Base-by-base conservation (phyloP, 371 early-diverging fungal genomes). In the Zychaea mexicana region DNA sequence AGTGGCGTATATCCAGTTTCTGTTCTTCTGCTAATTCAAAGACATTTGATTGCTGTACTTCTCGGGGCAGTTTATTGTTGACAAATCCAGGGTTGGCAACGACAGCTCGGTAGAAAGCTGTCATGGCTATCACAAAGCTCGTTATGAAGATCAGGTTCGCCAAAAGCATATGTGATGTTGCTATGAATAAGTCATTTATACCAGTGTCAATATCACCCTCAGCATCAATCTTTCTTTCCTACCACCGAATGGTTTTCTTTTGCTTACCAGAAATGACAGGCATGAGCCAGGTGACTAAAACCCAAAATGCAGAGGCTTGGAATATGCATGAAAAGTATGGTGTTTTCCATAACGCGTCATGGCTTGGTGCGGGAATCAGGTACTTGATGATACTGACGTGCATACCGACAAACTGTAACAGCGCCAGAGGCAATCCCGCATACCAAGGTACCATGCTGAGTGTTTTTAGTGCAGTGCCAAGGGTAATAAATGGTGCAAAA, bases 281-380 rank as follows among this genome's bases (percentile, higher is more conserved):
- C 12, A 56, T 32, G 9, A 74, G 24, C 93, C 94, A 96, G 13
- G 86, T 82, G 7, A 87, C 49, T 3, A 85, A 69, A 1, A 89
- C 88, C 76, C 83, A 89, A 57, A 92, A 78, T 21, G 92, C 83
- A 2, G 94, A 90, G 0, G 93, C 83, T 70, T 94, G 95, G 61
- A 94, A 94, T 52, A 98, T 86, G 45, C 92, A 87, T 0, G 93
- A 89, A 59, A 90, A 85, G 64, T 92, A 94, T 1, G 98, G 96
- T 26, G 93, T 92, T 58, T 80, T 76, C 70, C 85, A 79, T 56
- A 96, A 71, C 13, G 86, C 84, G 63, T 78, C 79, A 28, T 80
- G 78, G 19, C 69, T 84, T 36, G 70, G 84, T 56, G 77, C 72
- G 60, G 79, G 72, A 12, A 92, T 70, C 10, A 96, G 70, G 57